Conservation (phyloP, 164 flowering plant genomes). For the Stephania yunnanensis region DNA sequence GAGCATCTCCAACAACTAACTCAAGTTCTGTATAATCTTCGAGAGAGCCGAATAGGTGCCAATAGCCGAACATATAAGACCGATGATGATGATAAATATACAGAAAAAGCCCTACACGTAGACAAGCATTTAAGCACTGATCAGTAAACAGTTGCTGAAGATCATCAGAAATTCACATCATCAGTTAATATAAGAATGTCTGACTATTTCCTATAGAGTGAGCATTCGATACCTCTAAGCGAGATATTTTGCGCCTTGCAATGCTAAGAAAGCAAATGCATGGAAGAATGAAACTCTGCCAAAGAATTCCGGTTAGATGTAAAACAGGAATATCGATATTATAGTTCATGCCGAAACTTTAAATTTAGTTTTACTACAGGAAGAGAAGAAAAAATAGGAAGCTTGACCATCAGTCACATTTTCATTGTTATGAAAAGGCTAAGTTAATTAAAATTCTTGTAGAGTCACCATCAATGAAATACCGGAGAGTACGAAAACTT, state of each 20-base stretch:
- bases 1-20: conserved; percentile 12
- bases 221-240: conserved; percentile 45
- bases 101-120: conserved; percentile 53
- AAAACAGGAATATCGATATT: background rate
- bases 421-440: no score
- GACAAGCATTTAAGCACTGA: background rate
- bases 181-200: no score
- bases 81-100: conserved; percentile 52
- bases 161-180: background rate
- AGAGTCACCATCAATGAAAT: background rate
- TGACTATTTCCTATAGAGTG: no score
- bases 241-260: conserved; percentile 53
- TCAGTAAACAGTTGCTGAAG: background rate
- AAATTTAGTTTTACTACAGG: no score
- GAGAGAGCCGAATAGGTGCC: conserved; percentile 73
- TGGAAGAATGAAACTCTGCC: conserved; percentile 86
- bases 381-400: no score
- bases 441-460: no score
- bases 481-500: conserved; percentile 24
- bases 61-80: conserved; percentile 46
- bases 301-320: background rate
- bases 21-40: conserved; percentile 53
- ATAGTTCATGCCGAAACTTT: no score
- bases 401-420: no score
- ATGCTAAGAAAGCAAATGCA: conserved; percentile 82